Evolutionary conservation across 169 alveolate genomes (phyloP).

Genomic region (Plasmodium knowlesi): DNA sequence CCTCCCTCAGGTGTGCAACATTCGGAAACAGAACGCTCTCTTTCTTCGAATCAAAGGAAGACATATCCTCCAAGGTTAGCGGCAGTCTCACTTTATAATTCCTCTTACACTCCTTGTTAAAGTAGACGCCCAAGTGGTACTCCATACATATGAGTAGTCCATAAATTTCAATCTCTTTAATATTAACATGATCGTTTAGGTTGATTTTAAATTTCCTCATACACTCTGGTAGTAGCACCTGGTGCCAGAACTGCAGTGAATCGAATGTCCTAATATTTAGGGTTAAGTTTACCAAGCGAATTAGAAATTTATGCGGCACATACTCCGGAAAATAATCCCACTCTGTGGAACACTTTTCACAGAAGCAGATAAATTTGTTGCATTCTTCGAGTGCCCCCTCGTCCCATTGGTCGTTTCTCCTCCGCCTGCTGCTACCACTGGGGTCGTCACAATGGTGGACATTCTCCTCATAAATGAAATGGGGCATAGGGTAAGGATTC

Average conservation of each 20-base stretch:
- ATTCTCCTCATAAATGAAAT: neutral
- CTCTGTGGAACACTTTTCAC: constrained; percentile 31
- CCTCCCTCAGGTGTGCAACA: constrained; percentile 5
- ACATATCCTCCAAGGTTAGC: constrained; percentile 62
- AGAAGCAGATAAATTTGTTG: constrained; percentile 30
- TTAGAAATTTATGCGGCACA: constrained; percentile 60
- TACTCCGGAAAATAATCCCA: constrained; percentile 57
- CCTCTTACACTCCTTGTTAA: constrained; percentile 42
- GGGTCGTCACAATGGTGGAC: neutral
- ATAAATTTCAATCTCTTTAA: constrained; percentile 34
- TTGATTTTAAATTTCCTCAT: constrained; percentile 28
- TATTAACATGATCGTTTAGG: constrained; percentile 48
- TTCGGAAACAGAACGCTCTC: constrained; percentile 40
- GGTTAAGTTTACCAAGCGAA: constrained; percentile 56
- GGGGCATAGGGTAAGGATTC: neutral
- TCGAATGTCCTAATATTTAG: constrained; percentile 21
- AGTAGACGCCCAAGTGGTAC: constrained; percentile 64
- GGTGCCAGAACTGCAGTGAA: constrained; percentile 57
- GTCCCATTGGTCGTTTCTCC: constrained; percentile 18
- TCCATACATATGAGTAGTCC: constrained; percentile 45
- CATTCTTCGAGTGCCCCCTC: neutral
- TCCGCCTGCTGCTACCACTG: neutral
- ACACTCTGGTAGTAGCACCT: constrained; percentile 47
- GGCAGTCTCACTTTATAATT: constrained; percentile 41
- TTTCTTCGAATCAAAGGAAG: constrained; percentile 13